These are phyloP conservation scores for Exophiala lecanii-corni DNA, from an alignment of 2,329 filamentous ascomycete species.

Conservation along the genomic window DNA sequence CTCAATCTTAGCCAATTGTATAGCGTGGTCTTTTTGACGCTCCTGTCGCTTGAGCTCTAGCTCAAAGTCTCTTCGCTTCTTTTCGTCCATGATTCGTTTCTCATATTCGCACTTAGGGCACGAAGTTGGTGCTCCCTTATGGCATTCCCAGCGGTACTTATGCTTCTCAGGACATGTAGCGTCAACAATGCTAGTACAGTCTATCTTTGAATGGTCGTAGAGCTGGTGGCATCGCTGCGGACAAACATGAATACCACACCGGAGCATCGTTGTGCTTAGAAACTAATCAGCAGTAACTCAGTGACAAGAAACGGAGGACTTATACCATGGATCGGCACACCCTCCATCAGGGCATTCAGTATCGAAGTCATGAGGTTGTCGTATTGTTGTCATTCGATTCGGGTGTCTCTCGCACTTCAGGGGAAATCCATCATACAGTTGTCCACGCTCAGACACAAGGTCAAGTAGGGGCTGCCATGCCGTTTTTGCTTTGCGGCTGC, in stretches of 20 bases:
- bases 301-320: not conserved
- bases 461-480: slow-evolving; percentile 58
- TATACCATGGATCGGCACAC: slow-evolving; percentile 58
- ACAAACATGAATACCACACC: slow-evolving; percentile 58
- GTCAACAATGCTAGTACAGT: slow-evolving; percentile 41
- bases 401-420: slow-evolving; percentile 59
- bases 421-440: slow-evolving; percentile 58
- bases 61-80: slow-evolving; percentile 42
- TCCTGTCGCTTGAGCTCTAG: slow-evolving; percentile 22
- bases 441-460: slow-evolving; percentile 46
- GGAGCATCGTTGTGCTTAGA: slow-evolving; percentile 35
- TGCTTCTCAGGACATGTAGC: slow-evolving; percentile 53
- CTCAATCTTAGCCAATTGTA: slow-evolving; percentile 26
- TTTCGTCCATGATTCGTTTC: slow-evolving; percentile 39
- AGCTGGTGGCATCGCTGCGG: slow-evolving; percentile 58
- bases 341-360: slow-evolving; percentile 64
- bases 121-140: slow-evolving; percentile 28
- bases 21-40: slow-evolving; percentile 24
- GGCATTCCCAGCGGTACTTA: slow-evolving; percentile 45
- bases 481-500: slow-evolving; percentile 52
- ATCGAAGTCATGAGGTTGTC: slow-evolving; percentile 55
- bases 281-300: slow-evolving; percentile 36
- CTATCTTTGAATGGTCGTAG: slow-evolving; percentile 53
- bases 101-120: slow-evolving; percentile 50
- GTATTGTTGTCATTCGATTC: slow-evolving; percentile 44